Evolutionary conservation across 768 basidiomycete genomes (phyloP), one percentile per base, ranked within the genome.

Genomic region (Trametes cinnabarina): DNA sequence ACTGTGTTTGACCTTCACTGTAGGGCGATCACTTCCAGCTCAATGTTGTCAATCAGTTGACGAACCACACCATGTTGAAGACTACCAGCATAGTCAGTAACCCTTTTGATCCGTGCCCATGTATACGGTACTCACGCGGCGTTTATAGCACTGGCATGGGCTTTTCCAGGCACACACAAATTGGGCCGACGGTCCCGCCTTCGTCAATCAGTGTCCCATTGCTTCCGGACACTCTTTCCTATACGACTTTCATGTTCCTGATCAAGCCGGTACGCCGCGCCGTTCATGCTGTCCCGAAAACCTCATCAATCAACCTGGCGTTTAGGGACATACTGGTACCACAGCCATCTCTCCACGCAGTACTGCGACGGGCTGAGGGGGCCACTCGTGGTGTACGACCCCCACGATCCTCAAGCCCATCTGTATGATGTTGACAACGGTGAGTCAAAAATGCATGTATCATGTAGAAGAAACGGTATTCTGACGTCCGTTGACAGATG

Each of bases 121-220:
- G 20, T 6, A 10, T 23, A 11, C 3, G 22, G 11, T 11, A 25
- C 23, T 44, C 22, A 44, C 11, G 11, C 22, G 23, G 10, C 11
- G 11, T 19, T 7, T 25, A 12, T 22, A 64, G 63, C 63, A 64
- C 30, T 80, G 79, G 79, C 79, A 80, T 51, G 79, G 79, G 3
- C 30, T 80, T 10, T 76, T 75, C 52, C 79, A 80, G 57, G 48
- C 65, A 10, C 69, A 70, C 22, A 69, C 72, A 6, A 76, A 75
- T 4, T 68, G 73, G n/a, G 77, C 76, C 50, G 81, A 82, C 47
- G 81, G 80, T 11, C 40, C 71, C 14, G 63, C 74, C 3, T 79
- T 78, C 56, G 78, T 79, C 46, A 80, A 74, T 63, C 68, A 70
- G 47, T 70, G 68, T 47, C 68, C 68, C 2, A 67, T 70, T 12